Base-by-base conservation (phyloP, 192 early-diverging fungal species). In the Gigaspora rosea region DNA sequence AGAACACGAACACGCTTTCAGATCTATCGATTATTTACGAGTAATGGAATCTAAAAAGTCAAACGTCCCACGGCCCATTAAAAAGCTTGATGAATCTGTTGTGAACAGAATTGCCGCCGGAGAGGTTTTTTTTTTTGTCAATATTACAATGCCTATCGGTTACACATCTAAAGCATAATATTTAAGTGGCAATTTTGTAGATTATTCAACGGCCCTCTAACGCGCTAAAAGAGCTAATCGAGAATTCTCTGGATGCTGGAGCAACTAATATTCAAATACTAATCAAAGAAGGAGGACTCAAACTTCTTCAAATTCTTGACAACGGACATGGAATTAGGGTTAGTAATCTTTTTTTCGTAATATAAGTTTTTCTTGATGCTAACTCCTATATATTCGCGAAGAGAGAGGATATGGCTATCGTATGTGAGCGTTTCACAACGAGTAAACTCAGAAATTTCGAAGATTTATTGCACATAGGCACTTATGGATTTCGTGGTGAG, bases 31-130 rank as follows among this genome's bases (percentile, higher is more conserved):
- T 41, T 41, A 41, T 41, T 41, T 41, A 41, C 41, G 41, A 41
- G 41, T 41, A 41, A 41, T 41, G 41, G 41, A 41, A 41, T 41
- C 64, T 66, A 47, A 69, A 22, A 69, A 69, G n/a, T 49, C 20
- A 13, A 69, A 51, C 15, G 22, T 8, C 3, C 72, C 75, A 49
- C 32, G 77, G 32, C 89, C 88, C 0, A 98, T 99, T 71, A 88
- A 85, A 62, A 89, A 90, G 76, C 90, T 99, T 4, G 93, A 97
- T 65, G 88, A 93, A 78, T 82, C 90, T 13, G 96, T 97, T 18
- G 89, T 98, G 62, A 98, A 99, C 84, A 86, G 95, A 64, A 99
- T 99, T 78, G 97, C 97, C 8, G 97, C 97, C 4, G 97, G 97
- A 62, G 97, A 99, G 86, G 93, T 93, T 79, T 22, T 20, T 18